These are phyloP conservation scores for Zygosaccharomyces siamensis DNA, from an alignment of 805 yeast species.

Conservation along the genomic window DNA sequence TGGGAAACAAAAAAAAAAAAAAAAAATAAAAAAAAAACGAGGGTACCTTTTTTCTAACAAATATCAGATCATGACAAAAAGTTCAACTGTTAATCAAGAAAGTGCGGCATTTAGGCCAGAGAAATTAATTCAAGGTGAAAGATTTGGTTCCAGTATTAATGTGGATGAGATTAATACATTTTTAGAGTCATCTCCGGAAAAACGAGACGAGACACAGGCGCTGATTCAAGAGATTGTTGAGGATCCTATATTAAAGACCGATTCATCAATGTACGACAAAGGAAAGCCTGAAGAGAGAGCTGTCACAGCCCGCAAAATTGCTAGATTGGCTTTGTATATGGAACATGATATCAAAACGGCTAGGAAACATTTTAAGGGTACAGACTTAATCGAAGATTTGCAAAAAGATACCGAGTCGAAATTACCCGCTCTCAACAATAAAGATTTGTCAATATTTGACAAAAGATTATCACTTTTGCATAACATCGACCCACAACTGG, in stretches of 20 bases:
- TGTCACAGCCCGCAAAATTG: conserved; percentile 55
- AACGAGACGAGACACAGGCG: conserved; percentile 43
- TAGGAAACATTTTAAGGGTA: conserved; percentile 20
- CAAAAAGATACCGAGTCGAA: conserved; percentile 18
- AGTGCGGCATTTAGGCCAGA: conserved; percentile 28
- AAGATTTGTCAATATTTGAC: conserved; percentile 41
- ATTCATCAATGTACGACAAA: conserved; percentile 52
- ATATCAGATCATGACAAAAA: conserved; percentile 27
- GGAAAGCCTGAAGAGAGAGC: conserved; percentile 55
- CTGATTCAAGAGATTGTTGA: conserved; percentile 56
- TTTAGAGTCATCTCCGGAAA: conserved; percentile 47
- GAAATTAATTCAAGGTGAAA: conserved; percentile 38
- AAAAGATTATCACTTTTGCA: conserved; percentile 55
- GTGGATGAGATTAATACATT: conserved; percentile 49
- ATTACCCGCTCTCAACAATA: conserved; percentile 19
- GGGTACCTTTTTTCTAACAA: not conserved
- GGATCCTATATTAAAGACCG: conserved; percentile 59
- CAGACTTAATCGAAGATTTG: conserved; percentile 26
- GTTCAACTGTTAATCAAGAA: conserved; percentile 18
- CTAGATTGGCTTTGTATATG: conserved; percentile 55
- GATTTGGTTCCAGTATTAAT: conserved; percentile 41
- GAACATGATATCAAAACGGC: conserved; percentile 39
- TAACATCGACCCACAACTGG: conserved; percentile 70
- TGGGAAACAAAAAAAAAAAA: no score
- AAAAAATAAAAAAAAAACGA: no score